Evolutionary conservation across 2,329 filamentous ascomycete species (phyloP).

Genomic region (Pyrenochaeta sp.): DNA sequence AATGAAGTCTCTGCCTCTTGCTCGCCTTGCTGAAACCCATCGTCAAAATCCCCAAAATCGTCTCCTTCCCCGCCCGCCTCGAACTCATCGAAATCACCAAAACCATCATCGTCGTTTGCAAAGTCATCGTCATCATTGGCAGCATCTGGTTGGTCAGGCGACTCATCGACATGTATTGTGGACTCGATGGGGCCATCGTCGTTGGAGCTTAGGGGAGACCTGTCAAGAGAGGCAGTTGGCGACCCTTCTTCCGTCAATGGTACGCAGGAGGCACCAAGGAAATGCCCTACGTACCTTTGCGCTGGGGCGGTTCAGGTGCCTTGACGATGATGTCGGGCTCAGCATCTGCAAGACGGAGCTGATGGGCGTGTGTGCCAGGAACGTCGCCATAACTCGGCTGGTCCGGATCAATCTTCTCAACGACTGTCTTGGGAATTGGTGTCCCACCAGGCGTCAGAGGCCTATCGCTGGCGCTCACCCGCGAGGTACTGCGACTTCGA

Average conservation of each 20-base stretch:
- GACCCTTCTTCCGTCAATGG: slow-evolving; percentile 70
- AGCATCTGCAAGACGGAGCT: slow-evolving; percentile 66
- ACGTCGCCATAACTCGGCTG: slow-evolving; percentile 68
- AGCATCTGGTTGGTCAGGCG: slow-evolving; percentile 16
- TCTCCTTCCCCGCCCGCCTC: slow-evolving; percentile 58
- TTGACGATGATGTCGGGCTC: slow-evolving; percentile 66
- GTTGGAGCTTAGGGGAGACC: slow-evolving; percentile 57
- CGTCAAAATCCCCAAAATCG: slow-evolving; percentile 63
- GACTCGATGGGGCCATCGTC: slow-evolving; percentile 33
- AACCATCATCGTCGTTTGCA: slow-evolving; percentile 61
- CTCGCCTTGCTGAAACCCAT: slow-evolving; percentile 53
- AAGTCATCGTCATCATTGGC: slow-evolving; percentile 43
- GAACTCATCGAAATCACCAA: slow-evolving; percentile 71
- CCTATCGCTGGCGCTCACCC: slow-evolving; percentile 55
- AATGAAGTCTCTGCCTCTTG: slow-evolving; percentile 50
- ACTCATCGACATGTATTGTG: slow-evolving; percentile 7
- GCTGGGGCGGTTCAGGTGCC: slow-evolving; percentile 52
- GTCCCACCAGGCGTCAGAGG: slow-evolving; percentile 61
- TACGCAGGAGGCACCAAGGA: slow-evolving; percentile 56
- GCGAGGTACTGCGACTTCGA: slow-evolving; percentile 50
- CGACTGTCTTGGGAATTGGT: slow-evolving; percentile 66
- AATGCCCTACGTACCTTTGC: slow-evolving; percentile 65
- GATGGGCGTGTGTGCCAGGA: slow-evolving; percentile 67
- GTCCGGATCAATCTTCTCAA: slow-evolving; percentile 68
- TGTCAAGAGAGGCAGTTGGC: slow-evolving; percentile 61